Evolutionary conservation across 495 filamentous ascomycete genomes (phyloP).

Genomic region (Penicillium desertorum): DNA sequence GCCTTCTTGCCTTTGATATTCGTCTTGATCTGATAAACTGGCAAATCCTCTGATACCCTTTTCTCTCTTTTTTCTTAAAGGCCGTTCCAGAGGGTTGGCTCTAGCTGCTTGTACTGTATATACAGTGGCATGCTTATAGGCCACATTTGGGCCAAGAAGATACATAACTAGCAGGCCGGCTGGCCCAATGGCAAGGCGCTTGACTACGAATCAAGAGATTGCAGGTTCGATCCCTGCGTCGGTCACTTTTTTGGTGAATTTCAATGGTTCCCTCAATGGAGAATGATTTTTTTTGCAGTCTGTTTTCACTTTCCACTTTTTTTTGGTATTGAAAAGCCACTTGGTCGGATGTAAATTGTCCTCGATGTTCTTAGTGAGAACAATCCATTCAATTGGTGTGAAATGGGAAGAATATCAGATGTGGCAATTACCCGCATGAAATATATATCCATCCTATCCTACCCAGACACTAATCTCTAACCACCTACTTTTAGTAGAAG

Average conservation of each 20-base stretch:
- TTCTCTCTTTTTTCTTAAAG: too few relatives aligned
- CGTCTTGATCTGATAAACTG: too few relatives aligned
- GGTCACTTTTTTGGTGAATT: slow-evolving; percentile 29
- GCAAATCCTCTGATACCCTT: too few relatives aligned
- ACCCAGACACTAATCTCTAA: too few relatives aligned
- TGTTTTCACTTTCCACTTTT: neutral
- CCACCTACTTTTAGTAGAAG: too few relatives aligned
- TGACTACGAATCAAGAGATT: slow-evolving; percentile 70
- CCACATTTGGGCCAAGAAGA: too few relatives aligned
- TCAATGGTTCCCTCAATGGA: neutral
- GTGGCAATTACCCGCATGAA: neutral
- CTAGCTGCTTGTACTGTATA: too few relatives aligned
- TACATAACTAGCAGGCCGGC: slow-evolving; percentile 28
- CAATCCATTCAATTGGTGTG: neutral
- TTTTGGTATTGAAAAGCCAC: too few relatives aligned
- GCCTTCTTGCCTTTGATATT: too few relatives aligned
- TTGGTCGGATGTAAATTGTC: neutral
- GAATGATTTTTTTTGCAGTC: neutral
- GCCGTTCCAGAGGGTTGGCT: too few relatives aligned
- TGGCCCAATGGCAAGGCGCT: slow-evolving; percentile 71
- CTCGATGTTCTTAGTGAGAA: neutral
- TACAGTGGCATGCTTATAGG: too few relatives aligned
- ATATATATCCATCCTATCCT: too few relatives aligned
- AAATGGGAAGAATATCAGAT: neutral
- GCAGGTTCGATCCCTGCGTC: slow-evolving; percentile 46